phyloP scores from a whole-genome alignment of 345 rosid species.

The Syzygium aromaticum region DNA sequence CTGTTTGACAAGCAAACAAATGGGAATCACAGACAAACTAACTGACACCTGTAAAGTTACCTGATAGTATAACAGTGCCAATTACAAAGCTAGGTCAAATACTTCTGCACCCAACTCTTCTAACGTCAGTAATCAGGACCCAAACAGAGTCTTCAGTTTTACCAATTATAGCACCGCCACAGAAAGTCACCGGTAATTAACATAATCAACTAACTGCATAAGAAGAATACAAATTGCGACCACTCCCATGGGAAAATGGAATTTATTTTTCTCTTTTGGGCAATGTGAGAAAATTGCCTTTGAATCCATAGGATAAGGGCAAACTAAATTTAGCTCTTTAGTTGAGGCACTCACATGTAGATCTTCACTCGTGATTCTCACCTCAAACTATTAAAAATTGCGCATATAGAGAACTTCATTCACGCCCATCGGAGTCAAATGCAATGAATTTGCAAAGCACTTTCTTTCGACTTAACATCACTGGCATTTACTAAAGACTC shows the following conservation, averaged over 20 bases:
- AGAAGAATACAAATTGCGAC: neutral
- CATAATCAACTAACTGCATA: neutral
- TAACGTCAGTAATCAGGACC: neutral
- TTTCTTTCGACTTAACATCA: neutral
- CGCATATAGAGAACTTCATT: neutral
- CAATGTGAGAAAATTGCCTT: neutral
- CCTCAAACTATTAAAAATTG: neutral
- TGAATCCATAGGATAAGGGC: neutral
- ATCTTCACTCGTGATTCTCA: neutral
- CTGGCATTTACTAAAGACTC: neutral
- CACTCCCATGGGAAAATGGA: neutral
- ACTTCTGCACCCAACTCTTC: neutral
- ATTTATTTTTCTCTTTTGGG: neutral
- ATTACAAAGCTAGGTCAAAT: neutral
- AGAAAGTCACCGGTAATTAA: neutral
- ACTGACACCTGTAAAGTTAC: neutral
- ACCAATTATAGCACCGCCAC: neutral
- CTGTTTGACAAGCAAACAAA: neutral
- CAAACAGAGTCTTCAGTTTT: neutral
- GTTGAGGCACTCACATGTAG: neutral
- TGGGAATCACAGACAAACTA: neutral
- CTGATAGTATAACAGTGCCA: neutral
- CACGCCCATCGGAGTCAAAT: neutral
- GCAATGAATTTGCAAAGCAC: neutral
- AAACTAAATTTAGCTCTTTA: neutral